phyloP scores from a whole-genome alignment of 805 yeast genomes.

The Yarrowia keelungensis region DNA sequence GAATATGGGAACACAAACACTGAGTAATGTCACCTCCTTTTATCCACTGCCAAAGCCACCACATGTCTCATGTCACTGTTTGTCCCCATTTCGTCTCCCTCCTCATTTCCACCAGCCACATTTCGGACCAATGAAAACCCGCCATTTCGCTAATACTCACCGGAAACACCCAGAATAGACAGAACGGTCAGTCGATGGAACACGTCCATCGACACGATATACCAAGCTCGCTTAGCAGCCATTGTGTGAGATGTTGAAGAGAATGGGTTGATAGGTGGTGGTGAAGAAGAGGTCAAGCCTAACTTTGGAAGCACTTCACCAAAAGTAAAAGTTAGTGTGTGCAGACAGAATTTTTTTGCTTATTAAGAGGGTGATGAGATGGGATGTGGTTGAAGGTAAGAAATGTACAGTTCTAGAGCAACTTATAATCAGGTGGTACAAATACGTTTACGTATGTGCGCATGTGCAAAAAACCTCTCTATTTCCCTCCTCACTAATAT shows the following conservation, averaged over 20 bases:
- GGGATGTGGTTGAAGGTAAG: too few species aligned
- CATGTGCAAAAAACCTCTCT: too few species aligned
- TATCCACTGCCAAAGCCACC: too few species aligned
- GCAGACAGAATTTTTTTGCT: constrained; percentile 2
- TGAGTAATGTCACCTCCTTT: too few species aligned
- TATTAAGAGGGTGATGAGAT: neutral
- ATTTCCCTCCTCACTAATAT: too few species aligned
- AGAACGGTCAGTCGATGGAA: constrained; percentile 39
- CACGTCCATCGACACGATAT: constrained; percentile 39
- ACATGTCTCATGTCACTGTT: neutral
- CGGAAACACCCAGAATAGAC: constrained; percentile 36
- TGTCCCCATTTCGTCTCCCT: too few species aligned
- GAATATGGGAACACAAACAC: too few species aligned
- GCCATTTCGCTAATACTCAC: constrained; percentile 1
- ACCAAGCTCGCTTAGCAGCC: constrained; percentile 39
- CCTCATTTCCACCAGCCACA: constrained; percentile 11
- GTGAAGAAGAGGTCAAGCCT: constrained; percentile 13
- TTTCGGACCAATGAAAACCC: constrained; percentile 3
- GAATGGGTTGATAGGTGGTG: constrained; percentile 2
- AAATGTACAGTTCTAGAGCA: too few species aligned
- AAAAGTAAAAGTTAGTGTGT: neutral
- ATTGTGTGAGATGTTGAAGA: neutral
- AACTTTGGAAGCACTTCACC: constrained; percentile 13
- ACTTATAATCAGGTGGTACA: too few species aligned
- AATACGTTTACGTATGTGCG: too few species aligned